phyloP scores from a whole-genome alignment of 441 rosid species.

The Croton laevigatus region DNA sequence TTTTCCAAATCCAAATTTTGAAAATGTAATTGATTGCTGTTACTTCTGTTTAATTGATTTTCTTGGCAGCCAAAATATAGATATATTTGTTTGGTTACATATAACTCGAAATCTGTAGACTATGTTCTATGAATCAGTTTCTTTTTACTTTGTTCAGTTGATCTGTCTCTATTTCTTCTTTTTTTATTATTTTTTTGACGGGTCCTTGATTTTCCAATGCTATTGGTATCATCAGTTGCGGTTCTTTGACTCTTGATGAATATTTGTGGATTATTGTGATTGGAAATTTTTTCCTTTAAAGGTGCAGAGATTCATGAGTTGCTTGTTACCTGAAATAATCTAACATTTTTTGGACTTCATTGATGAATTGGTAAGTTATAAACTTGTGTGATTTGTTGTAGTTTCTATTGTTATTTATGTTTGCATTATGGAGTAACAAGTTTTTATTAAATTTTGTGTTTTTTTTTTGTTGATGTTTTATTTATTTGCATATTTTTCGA shows the following conservation, averaged over 20 bases:
- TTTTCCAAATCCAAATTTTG: not conserved
- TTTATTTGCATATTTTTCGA: no score
- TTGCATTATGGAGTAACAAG: no score
- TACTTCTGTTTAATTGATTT: not conserved
- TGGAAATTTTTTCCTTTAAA: conserved; percentile 35
- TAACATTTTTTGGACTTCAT: conserved; percentile 51
- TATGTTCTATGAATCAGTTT: not conserved
- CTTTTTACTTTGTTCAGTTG: conserved; percentile 18
- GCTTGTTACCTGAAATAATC: conserved; percentile 25
- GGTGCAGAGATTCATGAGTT: conserved; percentile 62
- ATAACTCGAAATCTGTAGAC: not conserved
- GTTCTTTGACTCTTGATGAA: conserved; percentile 31
- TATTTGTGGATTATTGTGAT: conserved; percentile 30
- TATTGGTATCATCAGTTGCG: conserved; percentile 24
- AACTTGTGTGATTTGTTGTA: no score
- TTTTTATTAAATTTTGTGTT: no score
- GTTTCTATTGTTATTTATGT: no score
- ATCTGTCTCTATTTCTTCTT: conserved; percentile 2
- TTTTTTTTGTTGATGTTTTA: no score
- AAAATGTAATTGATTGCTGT: not conserved
- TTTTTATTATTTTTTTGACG: conserved; percentile 24
- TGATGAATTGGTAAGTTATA: conserved; percentile 40
- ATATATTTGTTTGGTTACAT: not conserved
- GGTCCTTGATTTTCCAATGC: conserved; percentile 40
- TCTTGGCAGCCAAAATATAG: not conserved